A percentile compares a stretch with the other conserved stretches of the same genome.
These are phyloP conservation scores for Brettanomyces bruxellensis DNA, from an alignment of 805 yeast genomes.

Conservation along the genomic window DNA sequence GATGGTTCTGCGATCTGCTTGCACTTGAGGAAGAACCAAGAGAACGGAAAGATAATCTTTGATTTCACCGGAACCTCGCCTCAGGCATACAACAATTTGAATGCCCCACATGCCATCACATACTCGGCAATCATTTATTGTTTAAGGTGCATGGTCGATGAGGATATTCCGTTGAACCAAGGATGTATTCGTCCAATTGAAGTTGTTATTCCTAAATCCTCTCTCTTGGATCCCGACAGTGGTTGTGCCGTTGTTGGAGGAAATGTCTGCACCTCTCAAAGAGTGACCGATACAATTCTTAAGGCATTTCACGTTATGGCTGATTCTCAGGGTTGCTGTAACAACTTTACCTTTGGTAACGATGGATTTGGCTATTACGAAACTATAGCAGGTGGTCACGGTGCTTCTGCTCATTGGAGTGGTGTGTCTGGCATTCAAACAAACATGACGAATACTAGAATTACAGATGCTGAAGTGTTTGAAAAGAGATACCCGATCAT, in stretches of 20 bases:
- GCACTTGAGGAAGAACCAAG: slow-evolving; percentile 36
- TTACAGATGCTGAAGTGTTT: slow-evolving; percentile 84
- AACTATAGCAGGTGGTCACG: slow-evolving; percentile 93
- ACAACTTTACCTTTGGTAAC: slow-evolving; percentile 86
- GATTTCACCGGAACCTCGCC: slow-evolving; percentile 83
- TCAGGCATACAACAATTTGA: slow-evolving; percentile 83
- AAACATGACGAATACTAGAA: slow-evolving; percentile 88
- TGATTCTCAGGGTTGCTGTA: slow-evolving; percentile 93
- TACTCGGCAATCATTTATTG: slow-evolving; percentile 85
- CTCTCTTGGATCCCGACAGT: slow-evolving; percentile 62
- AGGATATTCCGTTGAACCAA: slow-evolving; percentile 86
- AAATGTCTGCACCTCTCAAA: slow-evolving; percentile 89
- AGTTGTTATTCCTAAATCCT: slow-evolving; percentile 52
- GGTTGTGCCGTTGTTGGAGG: slow-evolving; percentile 95
- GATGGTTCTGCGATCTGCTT: slow-evolving; percentile 65
- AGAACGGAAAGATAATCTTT: slow-evolving; percentile 52
- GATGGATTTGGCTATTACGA: slow-evolving; percentile 86
- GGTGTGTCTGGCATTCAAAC: slow-evolving; percentile 90
- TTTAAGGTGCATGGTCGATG: slow-evolving; percentile 73
- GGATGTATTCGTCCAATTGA: slow-evolving; percentile 82
- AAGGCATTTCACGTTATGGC: slow-evolving; percentile 86
- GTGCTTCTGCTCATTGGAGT: slow-evolving; percentile 77
- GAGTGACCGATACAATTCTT: slow-evolving; percentile 82
- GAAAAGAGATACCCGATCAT: slow-evolving; percentile 85
- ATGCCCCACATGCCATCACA: slow-evolving; percentile 89